Base-by-base conservation (phyloP, 2,329 filamentous ascomycete genomes). In the Pseudogymnoascus sp. region DNA sequence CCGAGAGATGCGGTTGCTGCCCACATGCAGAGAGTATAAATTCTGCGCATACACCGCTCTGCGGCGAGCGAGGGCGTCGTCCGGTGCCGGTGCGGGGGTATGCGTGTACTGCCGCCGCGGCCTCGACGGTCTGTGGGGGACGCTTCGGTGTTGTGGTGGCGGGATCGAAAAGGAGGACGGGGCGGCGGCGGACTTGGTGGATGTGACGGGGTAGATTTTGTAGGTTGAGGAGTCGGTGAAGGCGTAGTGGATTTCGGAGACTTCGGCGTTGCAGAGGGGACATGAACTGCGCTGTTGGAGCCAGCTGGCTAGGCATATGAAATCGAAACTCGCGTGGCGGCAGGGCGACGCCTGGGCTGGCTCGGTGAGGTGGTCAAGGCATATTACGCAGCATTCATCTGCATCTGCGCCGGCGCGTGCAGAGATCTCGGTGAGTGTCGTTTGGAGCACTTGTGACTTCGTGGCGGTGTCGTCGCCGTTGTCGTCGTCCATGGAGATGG, bases 301-400 rank as follows among this genome's bases (percentile, higher is more conserved):
- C 92, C 93, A 97, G 75, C 82, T 92, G 21, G 87, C 76, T 5
- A 96, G 82, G 74, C 92, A 97, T 11, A 91, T 74, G 71, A 92
- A 95, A 78, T 97, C 92, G 73, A 95, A 96, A 68, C 86, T 85
- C 63, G 79, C 77, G 77, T 97, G 92, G 44, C 84, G 82, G 78
- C 92, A 97, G 6, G 92, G 92, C 18, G 82, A 77, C 6, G 90
- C 84, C 60, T 87, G 79, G 66, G 89, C 91, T 61, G 84, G 77
- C 69, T 94, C 90, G 8, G 85, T 84, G 70, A 96, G 80, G 62
- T 77, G 72, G 63, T 93, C 89, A 65, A 97, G 85, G 74, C 92
- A 97, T 74, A 97, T 94, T 66, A 95, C 91, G 74, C 92, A 97
- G 70, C 82, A 84, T 66, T 82, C 77, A 60, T 73, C 72, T 35